phyloP scores from a whole-genome alignment of 1,284 basidiomycete species.

The Erythrobasidium hasegawianum region DNA sequence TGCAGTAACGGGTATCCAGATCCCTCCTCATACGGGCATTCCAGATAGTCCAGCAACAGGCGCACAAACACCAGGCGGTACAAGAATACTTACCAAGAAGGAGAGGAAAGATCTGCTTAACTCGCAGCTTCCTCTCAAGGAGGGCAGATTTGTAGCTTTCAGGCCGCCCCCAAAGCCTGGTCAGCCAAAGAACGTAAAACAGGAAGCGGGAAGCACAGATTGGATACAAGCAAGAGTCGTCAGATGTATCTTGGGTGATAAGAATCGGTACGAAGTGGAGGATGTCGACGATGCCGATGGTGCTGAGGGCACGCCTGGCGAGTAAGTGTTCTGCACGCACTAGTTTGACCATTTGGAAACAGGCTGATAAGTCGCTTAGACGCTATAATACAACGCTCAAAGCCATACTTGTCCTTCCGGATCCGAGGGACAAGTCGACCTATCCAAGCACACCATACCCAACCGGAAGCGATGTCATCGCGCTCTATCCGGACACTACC shows the following conservation, averaged over 20 bases:
- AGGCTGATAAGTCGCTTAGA: slow-evolving; percentile 40
- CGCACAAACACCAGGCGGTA: background rate
- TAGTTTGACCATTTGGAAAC: too few species aligned
- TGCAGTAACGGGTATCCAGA: too few species aligned
- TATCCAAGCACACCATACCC: slow-evolving; percentile 51
- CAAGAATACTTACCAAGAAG: slow-evolving; percentile 4
- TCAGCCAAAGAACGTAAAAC: slow-evolving; percentile 39
- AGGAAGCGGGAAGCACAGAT: slow-evolving; percentile 39
- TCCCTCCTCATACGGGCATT: too few species aligned
- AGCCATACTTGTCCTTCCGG: slow-evolving; percentile 53
- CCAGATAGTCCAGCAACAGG: too few species aligned
- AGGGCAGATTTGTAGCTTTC: slow-evolving; percentile 52
- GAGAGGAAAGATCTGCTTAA: slow-evolving; percentile 2
- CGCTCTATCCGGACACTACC: slow-evolving; percentile 55
- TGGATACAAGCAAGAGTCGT: slow-evolving; percentile 53
- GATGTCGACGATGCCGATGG: slow-evolving; percentile 44
- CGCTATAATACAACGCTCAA: slow-evolving; percentile 52
- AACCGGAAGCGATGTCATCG: slow-evolving; percentile 50
- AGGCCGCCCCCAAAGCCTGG: slow-evolving; percentile 42
- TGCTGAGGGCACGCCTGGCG: slow-evolving; percentile 18
- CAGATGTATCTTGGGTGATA: slow-evolving; percentile 49
- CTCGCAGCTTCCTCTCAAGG: slow-evolving; percentile 51
- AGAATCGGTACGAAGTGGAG: slow-evolving; percentile 47
- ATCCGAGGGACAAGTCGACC: slow-evolving; percentile 47
- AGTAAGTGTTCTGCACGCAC: slow-evolving; percentile 11